phyloP scores from a whole-genome alignment of 345 rosid species.

The Odontarrhena argentea region DNA sequence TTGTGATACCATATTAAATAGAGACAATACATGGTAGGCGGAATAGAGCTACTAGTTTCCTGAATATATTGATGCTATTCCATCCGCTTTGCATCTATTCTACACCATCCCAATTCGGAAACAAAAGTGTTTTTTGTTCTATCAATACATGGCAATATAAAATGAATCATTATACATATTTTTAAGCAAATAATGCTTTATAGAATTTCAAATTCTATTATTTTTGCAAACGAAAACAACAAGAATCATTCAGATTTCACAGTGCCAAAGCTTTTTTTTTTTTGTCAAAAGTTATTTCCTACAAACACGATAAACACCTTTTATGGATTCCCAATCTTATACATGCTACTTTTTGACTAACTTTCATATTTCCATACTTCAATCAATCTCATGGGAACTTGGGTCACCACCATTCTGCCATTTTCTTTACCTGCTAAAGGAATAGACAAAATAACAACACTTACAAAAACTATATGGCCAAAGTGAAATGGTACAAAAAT shows the following conservation, averaged over 20 bases:
- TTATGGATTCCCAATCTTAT: constrained; percentile 25
- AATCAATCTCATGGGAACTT: constrained; percentile 39
- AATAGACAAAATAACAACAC: constrained; percentile 22
- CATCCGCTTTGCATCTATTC: no score
- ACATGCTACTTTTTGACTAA: constrained; percentile 42
- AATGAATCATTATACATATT: no score
- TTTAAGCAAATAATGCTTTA: no score
- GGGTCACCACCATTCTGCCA: constrained; percentile 31
- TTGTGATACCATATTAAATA: no score
- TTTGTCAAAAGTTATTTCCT: constrained; percentile 4
- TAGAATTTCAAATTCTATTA: neutral
- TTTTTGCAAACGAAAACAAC: neutral
- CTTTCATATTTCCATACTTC: constrained; percentile 39
- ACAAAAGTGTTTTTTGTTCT: no score
- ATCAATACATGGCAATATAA: no score
- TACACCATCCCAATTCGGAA: no score
- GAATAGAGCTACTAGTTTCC: no score
- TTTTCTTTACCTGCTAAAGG: constrained; percentile 27
- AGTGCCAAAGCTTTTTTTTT: constrained; percentile 6
- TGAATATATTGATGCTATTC: no score
- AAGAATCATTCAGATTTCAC: neutral
- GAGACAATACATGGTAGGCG: no score
- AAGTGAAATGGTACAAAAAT: constrained; percentile 22
- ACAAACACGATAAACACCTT: constrained; percentile 23
- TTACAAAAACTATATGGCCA: constrained; percentile 34